phyloP scores from a whole-genome alignment of 1,284 basidiomycete species.

The Spongispora temasekensis region DNA sequence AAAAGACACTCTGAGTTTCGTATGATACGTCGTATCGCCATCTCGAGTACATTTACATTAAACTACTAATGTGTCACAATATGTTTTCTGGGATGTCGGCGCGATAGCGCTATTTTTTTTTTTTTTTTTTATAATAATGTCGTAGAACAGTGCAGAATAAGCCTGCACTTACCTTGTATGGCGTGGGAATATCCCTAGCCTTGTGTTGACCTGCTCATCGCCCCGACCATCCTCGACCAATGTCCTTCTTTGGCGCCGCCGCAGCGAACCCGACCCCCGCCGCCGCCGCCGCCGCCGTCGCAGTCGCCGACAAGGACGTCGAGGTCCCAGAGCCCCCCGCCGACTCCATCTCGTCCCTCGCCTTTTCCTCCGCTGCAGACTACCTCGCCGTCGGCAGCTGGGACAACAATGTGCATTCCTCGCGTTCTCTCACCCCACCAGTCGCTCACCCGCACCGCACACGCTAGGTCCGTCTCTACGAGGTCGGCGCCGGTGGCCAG shows the following conservation, averaged over 20 bases:
- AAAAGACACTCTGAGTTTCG: constrained; percentile 29
- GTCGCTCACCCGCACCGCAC: constrained; percentile 9
- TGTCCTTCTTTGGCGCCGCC: constrained; percentile 32
- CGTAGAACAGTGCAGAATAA: too few species aligned
- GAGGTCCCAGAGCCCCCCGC: constrained; percentile 58
- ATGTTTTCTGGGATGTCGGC: neutral
- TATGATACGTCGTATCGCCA: constrained; percentile 3
- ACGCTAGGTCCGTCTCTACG: constrained; percentile 61
- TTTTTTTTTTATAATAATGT: too few species aligned
- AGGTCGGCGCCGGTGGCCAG: constrained; percentile 54
- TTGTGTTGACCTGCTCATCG: neutral
- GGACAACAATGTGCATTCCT: constrained; percentile 54
- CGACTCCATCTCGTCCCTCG: constrained; percentile 59
- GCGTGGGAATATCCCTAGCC: constrained; percentile 11
- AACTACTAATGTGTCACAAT: constrained; percentile 19
- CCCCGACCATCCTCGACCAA: constrained; percentile 8
- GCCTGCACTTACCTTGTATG: too few species aligned
- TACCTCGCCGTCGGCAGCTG: constrained; percentile 62
- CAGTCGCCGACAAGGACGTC: constrained; percentile 53
- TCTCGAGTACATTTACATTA: constrained; percentile 18
- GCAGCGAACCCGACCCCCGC: constrained; percentile 23
- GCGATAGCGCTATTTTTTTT: neutral
- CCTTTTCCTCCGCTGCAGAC: constrained; percentile 51
- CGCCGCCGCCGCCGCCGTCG: constrained; percentile 23
- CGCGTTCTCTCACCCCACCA: neutral